phyloP scores from a whole-genome alignment of 805 yeast genomes.

The Tetrapisispora nanseiensis region DNA sequence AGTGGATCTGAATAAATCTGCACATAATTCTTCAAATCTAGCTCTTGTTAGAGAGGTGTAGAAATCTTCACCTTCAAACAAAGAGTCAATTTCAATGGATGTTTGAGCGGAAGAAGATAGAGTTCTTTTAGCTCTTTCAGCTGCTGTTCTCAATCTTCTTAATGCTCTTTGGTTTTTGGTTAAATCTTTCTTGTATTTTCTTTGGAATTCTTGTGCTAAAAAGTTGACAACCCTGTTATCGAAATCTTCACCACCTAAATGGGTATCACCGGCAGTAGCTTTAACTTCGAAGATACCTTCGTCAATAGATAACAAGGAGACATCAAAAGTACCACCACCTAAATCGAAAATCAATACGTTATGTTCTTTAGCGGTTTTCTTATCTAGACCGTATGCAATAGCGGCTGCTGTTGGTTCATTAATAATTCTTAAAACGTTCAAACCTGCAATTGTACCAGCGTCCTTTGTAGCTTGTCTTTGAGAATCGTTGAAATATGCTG shows the following conservation, averaged over 20 bases:
- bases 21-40: constrained; percentile 93
- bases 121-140: constrained; percentile 98
- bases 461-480: constrained; percentile 98
- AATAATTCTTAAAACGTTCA: constrained; percentile 87
- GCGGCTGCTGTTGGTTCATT: constrained; percentile 98
- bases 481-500: constrained; percentile 95
- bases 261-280: constrained; percentile 66
- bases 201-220: constrained; percentile 87
- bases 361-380: constrained; percentile 67
- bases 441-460: constrained; percentile 94
- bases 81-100: constrained; percentile 87
- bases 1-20: constrained; percentile 87
- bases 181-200: constrained; percentile 89
- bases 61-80: constrained; percentile 92
- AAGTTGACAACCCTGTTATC: constrained; percentile 89
- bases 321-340: constrained; percentile 99
- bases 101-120: constrained; percentile 94
- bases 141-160: constrained; percentile 95
- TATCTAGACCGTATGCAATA: constrained; percentile 88
- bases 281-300: constrained; percentile 96
- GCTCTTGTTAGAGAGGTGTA: constrained; percentile 95
- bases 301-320: constrained; percentile 79
- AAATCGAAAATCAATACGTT: constrained; percentile 86
- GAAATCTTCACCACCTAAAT: constrained; percentile 97
- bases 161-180: constrained; percentile 87